Percentiles rank a stretch among this genome's conserved stretches.
phyloP scores from a whole-genome alignment of 1,139 yeast species.

The Magnusiomyces magnusii region DNA sequence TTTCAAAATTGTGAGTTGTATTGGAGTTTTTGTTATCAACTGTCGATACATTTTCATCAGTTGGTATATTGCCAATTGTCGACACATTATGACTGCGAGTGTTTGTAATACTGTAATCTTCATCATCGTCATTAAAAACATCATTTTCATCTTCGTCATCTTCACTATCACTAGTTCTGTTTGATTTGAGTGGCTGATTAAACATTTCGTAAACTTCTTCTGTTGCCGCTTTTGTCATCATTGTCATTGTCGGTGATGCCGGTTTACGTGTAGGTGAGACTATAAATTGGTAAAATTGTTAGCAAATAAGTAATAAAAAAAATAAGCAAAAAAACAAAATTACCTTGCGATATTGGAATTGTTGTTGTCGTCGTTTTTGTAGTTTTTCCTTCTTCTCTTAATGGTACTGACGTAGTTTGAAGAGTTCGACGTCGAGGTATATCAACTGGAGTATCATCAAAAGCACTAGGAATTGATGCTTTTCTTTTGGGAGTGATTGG shows the following conservation, averaged over 20 bases:
- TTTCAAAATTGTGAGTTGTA: not conserved
- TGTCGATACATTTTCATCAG: not conserved
- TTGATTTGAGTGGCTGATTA: slow-evolving; percentile 47
- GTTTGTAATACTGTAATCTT: slow-evolving; percentile 8
- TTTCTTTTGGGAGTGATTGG: not conserved
- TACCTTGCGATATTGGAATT: not conserved
- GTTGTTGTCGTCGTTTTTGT: not conserved
- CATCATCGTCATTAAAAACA: slow-evolving; percentile 32
- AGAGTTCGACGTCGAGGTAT: not conserved
- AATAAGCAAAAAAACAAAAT: not conserved
- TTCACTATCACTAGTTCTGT: slow-evolving; percentile 19
- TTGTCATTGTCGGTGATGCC: slow-evolving; percentile 65
- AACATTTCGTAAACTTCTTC: slow-evolving; percentile 73
- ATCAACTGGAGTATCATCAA: not conserved
- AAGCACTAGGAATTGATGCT: not conserved
- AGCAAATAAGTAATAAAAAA: not conserved
- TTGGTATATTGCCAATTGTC: not conserved
- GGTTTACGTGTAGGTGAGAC: slow-evolving; percentile 18
- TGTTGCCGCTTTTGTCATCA: slow-evolving; percentile 67
- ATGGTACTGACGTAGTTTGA: not conserved
- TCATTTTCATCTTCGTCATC: slow-evolving; percentile 24
- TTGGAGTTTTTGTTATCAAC: not conserved
- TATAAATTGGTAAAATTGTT: slow-evolving; percentile 6
- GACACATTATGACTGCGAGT: not conserved
- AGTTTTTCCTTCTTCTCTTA: not conserved